These are phyloP conservation scores for Pythium sukuiense DNA, from an alignment of 352 stramenopile species.

Conservation along the genomic window DNA sequence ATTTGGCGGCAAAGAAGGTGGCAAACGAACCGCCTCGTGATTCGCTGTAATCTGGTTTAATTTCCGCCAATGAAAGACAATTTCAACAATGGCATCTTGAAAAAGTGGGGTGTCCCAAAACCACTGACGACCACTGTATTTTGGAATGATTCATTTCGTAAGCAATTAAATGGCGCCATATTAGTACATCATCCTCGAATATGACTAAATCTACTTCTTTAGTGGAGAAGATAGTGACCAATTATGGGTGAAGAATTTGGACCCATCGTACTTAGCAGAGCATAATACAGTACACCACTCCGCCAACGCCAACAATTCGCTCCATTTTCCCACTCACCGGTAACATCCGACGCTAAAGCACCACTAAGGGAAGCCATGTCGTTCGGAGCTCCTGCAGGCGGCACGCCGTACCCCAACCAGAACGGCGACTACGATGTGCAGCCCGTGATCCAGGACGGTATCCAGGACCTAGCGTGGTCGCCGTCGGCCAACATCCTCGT, in stretches of 20 bases:
- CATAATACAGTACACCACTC: neutral
- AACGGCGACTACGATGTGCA: conserved; percentile 81
- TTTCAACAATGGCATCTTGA: too few relatives aligned
- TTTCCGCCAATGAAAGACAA: too few relatives aligned
- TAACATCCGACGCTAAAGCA: neutral
- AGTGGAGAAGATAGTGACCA: neutral
- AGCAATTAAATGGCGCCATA: neutral
- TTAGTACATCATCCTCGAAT: neutral
- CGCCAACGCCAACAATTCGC: conserved; percentile 10
- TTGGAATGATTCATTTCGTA: too few relatives aligned
- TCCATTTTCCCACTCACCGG: conserved; percentile 11
- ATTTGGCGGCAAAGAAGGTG: too few relatives aligned
- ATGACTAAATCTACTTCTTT: neutral
- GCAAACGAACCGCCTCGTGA: too few relatives aligned
- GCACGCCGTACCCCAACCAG: conserved; percentile 61
- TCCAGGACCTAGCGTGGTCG: conserved; percentile 79
- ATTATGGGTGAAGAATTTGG: neutral
- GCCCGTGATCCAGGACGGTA: conserved; percentile 62
- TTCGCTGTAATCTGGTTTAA: too few relatives aligned
- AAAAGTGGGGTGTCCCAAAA: too few relatives aligned
- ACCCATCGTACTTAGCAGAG: conserved; percentile 15
- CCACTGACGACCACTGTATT: too few relatives aligned
- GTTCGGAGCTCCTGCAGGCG: conserved; percentile 32
- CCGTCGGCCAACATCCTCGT: conserved; percentile 75
- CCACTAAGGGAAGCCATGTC: conserved; percentile 9